These are phyloP conservation scores for Penicillium parvum DNA, from an alignment of 495 filamentous ascomycete genomes.

Conservation along the genomic window DNA sequence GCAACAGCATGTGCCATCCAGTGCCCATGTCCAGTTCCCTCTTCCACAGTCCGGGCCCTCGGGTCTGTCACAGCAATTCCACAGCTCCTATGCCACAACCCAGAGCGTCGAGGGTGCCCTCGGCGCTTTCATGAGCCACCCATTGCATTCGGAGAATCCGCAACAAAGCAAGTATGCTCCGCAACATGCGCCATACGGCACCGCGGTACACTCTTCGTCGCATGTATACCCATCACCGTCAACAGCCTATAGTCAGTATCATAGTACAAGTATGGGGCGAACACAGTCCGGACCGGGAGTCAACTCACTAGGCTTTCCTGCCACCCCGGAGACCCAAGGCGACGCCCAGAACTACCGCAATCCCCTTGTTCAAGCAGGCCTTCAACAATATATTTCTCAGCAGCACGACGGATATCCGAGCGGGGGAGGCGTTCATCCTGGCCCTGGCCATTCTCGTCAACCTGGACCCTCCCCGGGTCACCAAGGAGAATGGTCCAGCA, in stretches of 20 bases:
- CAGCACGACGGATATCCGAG: background rate
- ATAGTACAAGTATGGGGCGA: conserved; percentile 9
- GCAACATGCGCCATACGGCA: background rate
- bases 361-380: conserved; percentile 6
- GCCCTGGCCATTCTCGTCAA: background rate
- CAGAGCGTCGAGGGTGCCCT: too few species aligned
- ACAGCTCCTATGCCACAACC: conserved; percentile 5
- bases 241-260: conserved; percentile 9
- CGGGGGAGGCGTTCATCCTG: background rate
- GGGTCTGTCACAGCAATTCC: conserved; percentile 3
- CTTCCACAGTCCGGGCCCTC: background rate
- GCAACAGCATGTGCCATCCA: background rate
- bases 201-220: conserved; percentile 2
- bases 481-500: background rate
- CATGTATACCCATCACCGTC: conserved; percentile 10
- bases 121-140: too few species aligned
- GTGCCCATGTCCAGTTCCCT: background rate
- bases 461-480: background rate
- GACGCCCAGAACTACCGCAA: conserved; percentile 12
- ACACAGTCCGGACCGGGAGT: conserved; percentile 5
- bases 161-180: too few species aligned
- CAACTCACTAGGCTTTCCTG: background rate
- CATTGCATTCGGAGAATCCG: conserved; percentile 2
- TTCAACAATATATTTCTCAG: conserved; percentile 9
- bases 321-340: background rate